Evolutionary conservation across 1,284 basidiomycete species (phyloP), one percentile per base, ranked within the genome.

Genomic region (Ganoderma leucocontextum): DNA sequence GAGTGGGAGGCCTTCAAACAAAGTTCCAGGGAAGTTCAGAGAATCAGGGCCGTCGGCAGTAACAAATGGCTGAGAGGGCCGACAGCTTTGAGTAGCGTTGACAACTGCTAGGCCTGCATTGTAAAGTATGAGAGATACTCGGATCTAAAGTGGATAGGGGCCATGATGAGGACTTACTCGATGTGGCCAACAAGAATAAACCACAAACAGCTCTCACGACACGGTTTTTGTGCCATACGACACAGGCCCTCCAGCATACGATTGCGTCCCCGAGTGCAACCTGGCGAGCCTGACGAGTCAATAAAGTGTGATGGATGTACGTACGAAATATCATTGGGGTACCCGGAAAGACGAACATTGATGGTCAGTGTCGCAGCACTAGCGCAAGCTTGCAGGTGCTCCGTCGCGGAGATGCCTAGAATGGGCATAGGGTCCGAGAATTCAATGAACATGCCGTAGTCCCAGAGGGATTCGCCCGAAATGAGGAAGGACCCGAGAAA

Each of bases 181-280:
- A 41, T 17, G 59, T 60, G 8, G 25, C 41, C 13, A 38, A 7
- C 25, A 60, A 41, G 8, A 60, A 29, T 6, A 42, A 5, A 4
- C 38, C 25, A 10, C 59, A 29, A 9, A 29, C 5, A 12, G 25
- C 59, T 8, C 36, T n/a, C 10, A 60, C 59, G 17, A 60, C 7
- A 29, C n/a, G 39, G 39, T 44, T 60, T 39, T 33, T 42, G 4
- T 2, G 39, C 59, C 59, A 60, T 22, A 60, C 38, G 13, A 17
- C 59, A 10, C 36, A 42, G 13, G 59, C 59, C 44, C 59, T 60
- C 59, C 59, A 60, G 13, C 59, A 60, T 25, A 60, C 59, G 13
- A 60, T 44, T 10, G 59, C 36, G 17, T 60, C 59, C 5, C 59
- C 59, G 13, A 60, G 22, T 38, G 44, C 15, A 7, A 60, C 39